Conservation (phyloP, 371 early-diverging fungal species). For the Smittium mucronatum region DNA sequence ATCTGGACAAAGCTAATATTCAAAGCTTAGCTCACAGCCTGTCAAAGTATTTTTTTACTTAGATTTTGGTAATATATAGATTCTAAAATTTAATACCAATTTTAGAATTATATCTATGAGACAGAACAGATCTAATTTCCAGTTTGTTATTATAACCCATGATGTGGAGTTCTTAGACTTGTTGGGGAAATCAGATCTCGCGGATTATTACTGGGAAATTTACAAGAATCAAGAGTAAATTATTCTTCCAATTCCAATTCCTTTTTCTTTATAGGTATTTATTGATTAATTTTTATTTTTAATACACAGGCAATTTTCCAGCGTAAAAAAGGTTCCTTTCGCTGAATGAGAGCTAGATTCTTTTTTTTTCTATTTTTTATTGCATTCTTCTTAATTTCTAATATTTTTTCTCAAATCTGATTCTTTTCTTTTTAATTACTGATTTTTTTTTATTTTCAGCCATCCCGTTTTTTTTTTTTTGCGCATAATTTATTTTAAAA, state of each 20-base stretch:
- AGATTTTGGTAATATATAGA: too few species aligned
- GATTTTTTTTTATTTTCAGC: too few species aligned
- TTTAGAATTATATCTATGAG: slow-evolving; percentile 69
- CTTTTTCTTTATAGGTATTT: background rate
- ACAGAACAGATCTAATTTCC: slow-evolving; percentile 78
- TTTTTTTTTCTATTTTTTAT: too few species aligned
- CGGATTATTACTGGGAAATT: slow-evolving; percentile 74
- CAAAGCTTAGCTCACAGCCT: slow-evolving; percentile 81
- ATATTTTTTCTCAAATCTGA: too few species aligned
- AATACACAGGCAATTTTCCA: background rate
- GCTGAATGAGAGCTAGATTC: too few species aligned
- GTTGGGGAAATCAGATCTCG: slow-evolving; percentile 61
- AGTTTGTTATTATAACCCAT: slow-evolving; percentile 98
- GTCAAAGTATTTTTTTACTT: too few species aligned
- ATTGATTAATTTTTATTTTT: background rate
- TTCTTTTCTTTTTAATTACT: too few species aligned
- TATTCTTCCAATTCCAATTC: too few species aligned
- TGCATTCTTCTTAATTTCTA: too few species aligned
- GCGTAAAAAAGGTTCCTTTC: background rate
- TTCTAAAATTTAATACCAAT: too few species aligned
- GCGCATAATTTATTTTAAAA: too few species aligned
- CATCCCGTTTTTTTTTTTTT: too few species aligned
- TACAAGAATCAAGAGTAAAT: slow-evolving; percentile 48
- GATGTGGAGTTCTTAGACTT: slow-evolving; percentile 94
- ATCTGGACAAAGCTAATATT: slow-evolving; percentile 92